These are phyloP conservation scores for Rauvolfia tetraphylla DNA, from an alignment of 257 asterid genomes.

Conservation along the genomic window DNA sequence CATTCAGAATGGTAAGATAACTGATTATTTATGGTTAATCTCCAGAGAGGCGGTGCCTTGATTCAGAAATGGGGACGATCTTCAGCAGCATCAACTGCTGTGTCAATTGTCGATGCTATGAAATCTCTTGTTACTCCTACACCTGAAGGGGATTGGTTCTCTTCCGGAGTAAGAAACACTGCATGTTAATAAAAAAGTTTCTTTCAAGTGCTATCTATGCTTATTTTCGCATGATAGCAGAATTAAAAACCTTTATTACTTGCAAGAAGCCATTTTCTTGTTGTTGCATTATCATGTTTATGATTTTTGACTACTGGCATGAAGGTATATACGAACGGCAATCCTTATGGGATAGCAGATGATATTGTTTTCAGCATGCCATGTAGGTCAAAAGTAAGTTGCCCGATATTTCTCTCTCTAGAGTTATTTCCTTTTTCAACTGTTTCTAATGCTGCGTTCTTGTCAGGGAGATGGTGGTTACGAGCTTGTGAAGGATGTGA, in stretches of 20 bases:
- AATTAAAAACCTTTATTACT: neutral
- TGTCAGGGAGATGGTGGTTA: conserved; percentile 89
- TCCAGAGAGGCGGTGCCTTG: conserved; percentile 94
- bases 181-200: neutral
- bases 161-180: conserved; percentile 62
- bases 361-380: conserved; percentile 97
- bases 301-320: neutral
- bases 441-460: neutral
- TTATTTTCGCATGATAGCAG: neutral
- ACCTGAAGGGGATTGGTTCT: conserved; percentile 95
- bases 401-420: neutral
- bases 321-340: conserved; percentile 73
- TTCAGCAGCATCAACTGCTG: conserved; percentile 98
- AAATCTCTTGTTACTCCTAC: conserved; percentile 91
- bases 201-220: no score
- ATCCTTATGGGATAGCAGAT: conserved; percentile 86
- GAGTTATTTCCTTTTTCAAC: neutral
- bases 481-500: conserved; percentile 80
- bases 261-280: neutral
- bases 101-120: conserved; percentile 80
- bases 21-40: conserved; percentile 11
- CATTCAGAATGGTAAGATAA: neutral
- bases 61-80: conserved; percentile 99
- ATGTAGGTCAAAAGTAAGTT: conserved; percentile 77
- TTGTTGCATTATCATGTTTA: neutral